phyloP scores from a whole-genome alignment of 768 basidiomycete species.

The Suillus discolor region DNA sequence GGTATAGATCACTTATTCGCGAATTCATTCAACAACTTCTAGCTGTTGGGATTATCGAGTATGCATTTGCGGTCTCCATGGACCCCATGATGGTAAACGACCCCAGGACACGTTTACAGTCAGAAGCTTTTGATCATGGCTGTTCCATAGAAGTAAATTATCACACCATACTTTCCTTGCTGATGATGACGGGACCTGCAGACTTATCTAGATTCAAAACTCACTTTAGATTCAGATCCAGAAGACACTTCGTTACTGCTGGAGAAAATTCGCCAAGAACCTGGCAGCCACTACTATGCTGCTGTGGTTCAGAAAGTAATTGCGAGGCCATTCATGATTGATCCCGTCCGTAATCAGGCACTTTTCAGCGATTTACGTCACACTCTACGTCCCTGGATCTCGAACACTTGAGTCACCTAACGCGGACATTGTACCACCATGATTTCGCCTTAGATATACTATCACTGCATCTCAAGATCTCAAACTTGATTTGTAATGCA shows the following conservation, averaged over 20 bases:
- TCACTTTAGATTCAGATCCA: conserved; percentile 50
- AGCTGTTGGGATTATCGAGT: conserved; percentile 55
- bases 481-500: conserved; percentile 63
- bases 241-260: conserved; percentile 40
- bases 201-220: conserved; percentile 56
- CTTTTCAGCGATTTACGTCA: conserved; percentile 57
- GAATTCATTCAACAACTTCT: conserved; percentile 53
- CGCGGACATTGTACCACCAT: conserved; percentile 61
- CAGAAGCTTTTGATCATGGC: conserved; percentile 65
- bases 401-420: conserved; percentile 71
- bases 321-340: background rate
- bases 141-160: conserved; percentile 54
- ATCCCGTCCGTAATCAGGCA: conserved; percentile 7
- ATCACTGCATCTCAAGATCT: conserved; percentile 65
- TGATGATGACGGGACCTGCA: conserved; percentile 17
- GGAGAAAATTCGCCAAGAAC: conserved; percentile 54
- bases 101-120: conserved; percentile 47
- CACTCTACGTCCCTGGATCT: conserved; percentile 58
- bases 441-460: conserved; percentile 67
- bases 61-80: conserved; percentile 49
- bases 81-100: conserved; percentile 56
- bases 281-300: conserved; percentile 54
- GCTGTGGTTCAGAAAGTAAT: conserved; percentile 57
- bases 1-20: conserved; percentile 27
- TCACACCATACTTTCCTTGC: background rate